These are phyloP conservation scores for Pythium coloratum DNA, from an alignment of 352 stramenopile species.

Conservation along the genomic window DNA sequence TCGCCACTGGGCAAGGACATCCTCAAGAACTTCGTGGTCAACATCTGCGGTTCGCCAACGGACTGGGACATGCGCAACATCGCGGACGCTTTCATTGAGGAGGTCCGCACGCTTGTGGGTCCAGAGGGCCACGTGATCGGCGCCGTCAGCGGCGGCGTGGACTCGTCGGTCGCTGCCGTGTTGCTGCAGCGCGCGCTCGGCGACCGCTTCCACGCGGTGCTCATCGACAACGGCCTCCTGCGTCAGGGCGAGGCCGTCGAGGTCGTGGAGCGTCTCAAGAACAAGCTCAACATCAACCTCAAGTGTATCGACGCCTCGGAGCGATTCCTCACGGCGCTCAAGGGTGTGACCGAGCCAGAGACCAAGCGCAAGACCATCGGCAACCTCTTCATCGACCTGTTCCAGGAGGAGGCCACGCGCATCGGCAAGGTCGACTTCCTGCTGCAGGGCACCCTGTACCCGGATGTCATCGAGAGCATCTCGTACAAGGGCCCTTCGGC, in stretches of 20 bases:
- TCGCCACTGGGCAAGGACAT: constrained; percentile 94
- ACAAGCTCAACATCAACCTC: constrained; percentile 95
- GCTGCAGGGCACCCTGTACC: constrained; percentile 98
- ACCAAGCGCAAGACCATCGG: constrained; percentile 99
- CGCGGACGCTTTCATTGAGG: constrained; percentile 85
- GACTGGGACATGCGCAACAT: constrained; percentile 99
- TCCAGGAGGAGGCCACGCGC: constrained; percentile 90
- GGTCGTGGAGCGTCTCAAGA: constrained; percentile 89
- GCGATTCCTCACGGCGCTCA: constrained; percentile 93
- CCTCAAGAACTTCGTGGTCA: constrained; percentile 97
- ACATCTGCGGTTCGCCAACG: constrained; percentile 92
- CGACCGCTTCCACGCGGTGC: constrained; percentile 98
- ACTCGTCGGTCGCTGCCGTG: constrained; percentile 98
- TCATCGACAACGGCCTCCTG: constrained; percentile 99
- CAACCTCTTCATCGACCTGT: constrained; percentile 99
- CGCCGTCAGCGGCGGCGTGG: constrained; percentile 97
- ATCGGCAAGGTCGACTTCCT: constrained; percentile 93
- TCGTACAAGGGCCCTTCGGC: constrained; percentile 98
- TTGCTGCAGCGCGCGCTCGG: constrained; percentile 97
- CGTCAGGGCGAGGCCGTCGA: constrained; percentile 94
- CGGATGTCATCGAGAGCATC: constrained; percentile 99
- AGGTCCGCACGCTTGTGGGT: constrained; percentile 92
- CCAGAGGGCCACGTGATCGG: constrained; percentile 97
- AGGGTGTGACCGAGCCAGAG: constrained; percentile 96
- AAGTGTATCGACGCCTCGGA: constrained; percentile 96